These are phyloP conservation scores for Rubia peregrina DNA, from an alignment of 305 asterid genomes.

Conservation along the genomic window DNA sequence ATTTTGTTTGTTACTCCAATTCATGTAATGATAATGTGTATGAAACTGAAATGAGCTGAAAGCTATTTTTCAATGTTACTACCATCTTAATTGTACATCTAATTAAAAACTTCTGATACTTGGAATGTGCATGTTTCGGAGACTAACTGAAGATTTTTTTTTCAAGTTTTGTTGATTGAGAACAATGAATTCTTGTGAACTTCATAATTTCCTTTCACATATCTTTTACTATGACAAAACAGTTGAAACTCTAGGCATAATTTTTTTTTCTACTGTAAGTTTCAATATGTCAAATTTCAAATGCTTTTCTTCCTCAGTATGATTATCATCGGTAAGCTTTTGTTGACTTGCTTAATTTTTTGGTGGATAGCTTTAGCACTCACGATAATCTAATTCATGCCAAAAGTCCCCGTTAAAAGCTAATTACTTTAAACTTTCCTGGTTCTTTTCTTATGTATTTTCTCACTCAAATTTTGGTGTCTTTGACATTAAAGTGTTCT, in stretches of 20 bases:
- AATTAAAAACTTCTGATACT: neutral
- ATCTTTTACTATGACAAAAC: neutral
- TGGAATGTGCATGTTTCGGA: neutral
- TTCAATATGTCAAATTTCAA: neutral
- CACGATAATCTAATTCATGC: neutral
- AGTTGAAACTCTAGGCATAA: neutral
- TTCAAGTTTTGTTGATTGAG: neutral
- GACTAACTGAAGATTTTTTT: neutral
- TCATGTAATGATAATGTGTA: neutral
- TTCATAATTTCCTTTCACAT: neutral
- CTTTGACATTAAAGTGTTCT: neutral
- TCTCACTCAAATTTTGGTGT: neutral
- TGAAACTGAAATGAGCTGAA: neutral
- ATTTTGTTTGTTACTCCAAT: neutral
- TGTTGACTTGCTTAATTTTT: neutral
- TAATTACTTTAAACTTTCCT: neutral
- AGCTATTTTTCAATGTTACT: neutral
- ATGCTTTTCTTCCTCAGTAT: too few species aligned
- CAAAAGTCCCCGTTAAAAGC: neutral
- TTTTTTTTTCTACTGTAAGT: too few species aligned
- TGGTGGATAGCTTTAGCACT: neutral
- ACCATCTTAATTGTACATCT: neutral
- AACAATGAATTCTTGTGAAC: neutral
- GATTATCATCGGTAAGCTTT: neutral
- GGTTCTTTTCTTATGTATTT: neutral